Base-by-base conservation (phyloP, 768 basidiomycete species). In the Myochromella boudieri region DNA sequence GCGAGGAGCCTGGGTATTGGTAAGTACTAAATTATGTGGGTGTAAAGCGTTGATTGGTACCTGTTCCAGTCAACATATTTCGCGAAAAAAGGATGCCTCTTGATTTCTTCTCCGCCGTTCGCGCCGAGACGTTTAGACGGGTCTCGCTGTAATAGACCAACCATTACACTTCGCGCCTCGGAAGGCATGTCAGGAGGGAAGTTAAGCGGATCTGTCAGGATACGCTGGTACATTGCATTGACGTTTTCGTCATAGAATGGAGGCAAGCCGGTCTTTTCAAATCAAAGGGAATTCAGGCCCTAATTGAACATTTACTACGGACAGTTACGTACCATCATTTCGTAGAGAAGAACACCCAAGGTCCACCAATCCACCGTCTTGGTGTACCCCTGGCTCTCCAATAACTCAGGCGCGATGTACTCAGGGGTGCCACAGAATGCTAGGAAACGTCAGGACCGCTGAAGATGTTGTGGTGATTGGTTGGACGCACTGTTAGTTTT, bases 351-450 rank as follows among this genome's bases (percentile, higher is more conserved):
- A 15, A 98, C 95, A 27, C 95, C 97, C 3, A 97, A 75, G 1
- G 95, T 98, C 95, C 91, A 95, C 95, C 95, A 99, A 60, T 99
- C 95, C 12, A 99, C 97, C 0, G 95, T 97, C 61, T 95, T 95
- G 3, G 93, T 95, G 69, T 99, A 97, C 1, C 97, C 95, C 60
- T 92, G 89, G 52, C 90, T 97, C 63, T 95, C 92, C 52, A 99
- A 80, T 28, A 99, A 80, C 64, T 99, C 95, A 0, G 95, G 95
- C 6, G 95, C 94, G 59, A 98, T 98, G 68, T 98, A 98, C 65
- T 99, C 95, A 1, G 95, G 95, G 4, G 95, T 99, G 6, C 95
- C 95, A 60, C 95, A 99, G 77, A 99, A 99, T 6, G 94, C 88
- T 91, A n/a, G 5, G 14, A 17, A 6, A 31, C 29, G 54, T 31